Evolutionary conservation across 495 filamentous ascomycete genomes (phyloP), one percentile per base, ranked within the genome.

Genomic region (Filosporella fistucella): DNA sequence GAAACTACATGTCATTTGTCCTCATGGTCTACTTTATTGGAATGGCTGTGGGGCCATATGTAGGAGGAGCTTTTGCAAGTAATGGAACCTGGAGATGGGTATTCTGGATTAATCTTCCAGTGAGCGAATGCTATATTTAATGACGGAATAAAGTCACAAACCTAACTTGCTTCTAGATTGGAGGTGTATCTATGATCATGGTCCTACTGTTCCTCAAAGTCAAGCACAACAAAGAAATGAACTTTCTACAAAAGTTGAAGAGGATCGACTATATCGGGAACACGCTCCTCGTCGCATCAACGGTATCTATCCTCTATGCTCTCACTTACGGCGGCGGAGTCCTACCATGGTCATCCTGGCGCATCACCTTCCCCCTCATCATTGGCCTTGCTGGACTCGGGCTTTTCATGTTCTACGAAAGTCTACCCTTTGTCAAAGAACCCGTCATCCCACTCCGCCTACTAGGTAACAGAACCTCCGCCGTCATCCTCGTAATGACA

Each of bases 211-310:
- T 88, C 62, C 69, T 93, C 21, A 76, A 85, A 55, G 69, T 93
- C 40, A 76, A 91, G 54, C 86, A 11, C 4, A 28, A 21, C 39
- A 25, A 14, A 4, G 32, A 30, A n/a, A 8, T n/a, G n/a, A 8
- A 8, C 8, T 8, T 30, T 4, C n/a, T 17, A 17, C 24, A 13
- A 14, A 47, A 46, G 24, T 13, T 46, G 11, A 18, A 16, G 9
- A 78, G 79, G 45, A 89, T 87, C 0, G 87, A 93, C 65, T 89
- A 82, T 82, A 50, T 78, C 10, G 87, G 88, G 3, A 82, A 75
- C 0, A 38, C 85, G 26, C 68, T 78, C 14, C 76, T 91, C 45
- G 72, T 89, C 28, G 80, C 78, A 13, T 84, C 78, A 7, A 86
- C 84, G 0, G 63, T 91, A 28, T 87, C 91, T 76, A 73, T 94